Evolutionary conservation across 805 yeast species (phyloP), one percentile per base, ranked within the genome.

Genomic region (Zygosaccharomyces bisporus): DNA sequence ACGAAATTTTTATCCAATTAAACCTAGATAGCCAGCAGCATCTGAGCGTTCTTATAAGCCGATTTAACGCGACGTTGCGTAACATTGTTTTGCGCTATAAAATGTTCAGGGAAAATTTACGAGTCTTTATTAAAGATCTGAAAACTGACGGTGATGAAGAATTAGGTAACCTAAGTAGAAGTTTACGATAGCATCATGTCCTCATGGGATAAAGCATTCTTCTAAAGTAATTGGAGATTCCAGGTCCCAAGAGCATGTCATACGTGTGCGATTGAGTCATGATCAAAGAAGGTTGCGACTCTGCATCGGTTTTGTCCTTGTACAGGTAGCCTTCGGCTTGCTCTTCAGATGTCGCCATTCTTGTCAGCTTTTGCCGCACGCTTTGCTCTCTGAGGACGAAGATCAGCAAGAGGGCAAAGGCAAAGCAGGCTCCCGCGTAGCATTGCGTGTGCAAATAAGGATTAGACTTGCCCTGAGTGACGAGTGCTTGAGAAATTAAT

Each of bases 361-460:
- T 25, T 6, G 25, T 44, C 10, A 79, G 48, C 56, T 68, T 67
- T 36, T 74, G 60, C 35, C 69, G 53, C 2, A 81, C 75, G 44
- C 75, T 66, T 67, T 71, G 69, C 50, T 79, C 82, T 50, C 89
- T 68, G 16, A 78, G 64, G 0, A 76, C 63, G 1, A 77, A 46
- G 43, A 75, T 61, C 20, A 77, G 45, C 2, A 77, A 4, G 8
- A 73, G 55, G 0, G 75, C 74, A 8, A 61, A 61, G n/a, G 73
- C 55, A 50, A 73, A 75, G 36, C 75, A 60, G 14, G 70, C 54
- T 2, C 85, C 87, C 4, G 79, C 73, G 57, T 79, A 80, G 1
- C 80, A 68, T 54, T 81, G 87, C 1, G 83, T 71, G 51, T 81
- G 73, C 27, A 76, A 61, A 52, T 75, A 82, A 2, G 86, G 85